These are phyloP conservation scores for Colletotrichum liriopes DNA, from an alignment of 2,329 filamentous ascomycete species.

Conservation along the genomic window DNA sequence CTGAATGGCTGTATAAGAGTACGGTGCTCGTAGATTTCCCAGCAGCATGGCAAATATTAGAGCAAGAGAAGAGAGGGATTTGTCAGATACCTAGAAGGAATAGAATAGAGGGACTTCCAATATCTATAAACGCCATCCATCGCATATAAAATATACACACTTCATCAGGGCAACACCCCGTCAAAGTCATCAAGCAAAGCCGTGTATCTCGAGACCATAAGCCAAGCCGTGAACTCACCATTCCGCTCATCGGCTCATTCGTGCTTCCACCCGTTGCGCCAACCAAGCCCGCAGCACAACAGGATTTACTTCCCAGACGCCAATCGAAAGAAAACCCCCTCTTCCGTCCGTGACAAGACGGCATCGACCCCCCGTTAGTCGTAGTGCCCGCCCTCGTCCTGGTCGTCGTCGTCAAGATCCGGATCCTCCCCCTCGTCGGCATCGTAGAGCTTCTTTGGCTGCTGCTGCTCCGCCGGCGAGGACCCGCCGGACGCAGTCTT, in stretches of 20 bases:
- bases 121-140: slow-evolving; percentile 12
- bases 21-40: background rate
- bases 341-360: background rate
- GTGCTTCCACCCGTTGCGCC: background rate
- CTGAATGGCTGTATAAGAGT: slow-evolving; percentile 2
- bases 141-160: slow-evolving; percentile 4
- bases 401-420: slow-evolving; percentile 50
- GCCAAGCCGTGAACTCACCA: background rate
- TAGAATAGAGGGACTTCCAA: slow-evolving; percentile 31
- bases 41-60: background rate
- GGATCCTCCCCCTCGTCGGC: slow-evolving; percentile 53
- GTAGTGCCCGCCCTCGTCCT: slow-evolving; percentile 41
- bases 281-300: background rate
- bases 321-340: background rate
- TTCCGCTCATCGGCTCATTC: background rate
- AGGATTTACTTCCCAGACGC: background rate
- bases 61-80: slow-evolving; percentile 17
- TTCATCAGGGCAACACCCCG: background rate
- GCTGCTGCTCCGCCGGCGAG: slow-evolving; percentile 30
- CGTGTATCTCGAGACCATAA: slow-evolving; percentile 3
- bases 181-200: slow-evolving; percentile 2
- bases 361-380: slow-evolving; percentile 9
- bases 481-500: slow-evolving; percentile 3
- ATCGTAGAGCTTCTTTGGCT: slow-evolving; percentile 51
- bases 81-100: slow-evolving; percentile 28